Evolutionary conservation across 1,284 basidiomycete genomes (phyloP), one percentile per base, ranked within the genome.

Genomic region (Apiotrichum brassicae): DNA sequence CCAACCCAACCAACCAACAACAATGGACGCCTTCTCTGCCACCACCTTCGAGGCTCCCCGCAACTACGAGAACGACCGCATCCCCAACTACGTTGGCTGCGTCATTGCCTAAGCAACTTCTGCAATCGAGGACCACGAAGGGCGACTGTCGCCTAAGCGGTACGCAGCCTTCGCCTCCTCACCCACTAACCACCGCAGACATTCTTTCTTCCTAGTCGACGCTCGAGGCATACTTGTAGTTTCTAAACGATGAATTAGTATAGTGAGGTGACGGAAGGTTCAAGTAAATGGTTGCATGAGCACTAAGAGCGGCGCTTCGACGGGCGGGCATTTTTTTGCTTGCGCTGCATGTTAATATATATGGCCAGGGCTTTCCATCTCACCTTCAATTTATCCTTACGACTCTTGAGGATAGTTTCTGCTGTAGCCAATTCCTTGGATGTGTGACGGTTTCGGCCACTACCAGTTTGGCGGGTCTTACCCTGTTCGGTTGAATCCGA

Each of bases 11-110:
- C 49, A 43, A 46, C 39, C 35, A 48, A 28, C 46, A 53, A 72
- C 63, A 63, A 70, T 72, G 70, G 63, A 68, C 65, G 63, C 65
- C 56, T 65, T 68, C 62, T 67, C 28, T 30, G 28, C 66, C 48
- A 53, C 62, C 51, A 57, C 60, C 56, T 59, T 62, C 59, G 43
- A 56, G 38, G 46, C 54, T 37, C 56, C 61, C 35, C 43, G 51
- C 44, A 49, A 64, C 53, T 35, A 48, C 34, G 59, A 61, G 48
- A n/a, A 49, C 46, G 22, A 41, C 37, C 28, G 45, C 32, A 12
- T 30, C 34, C 18, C 14, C 19, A 19, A 16, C 40, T 43, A 28
- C 24, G 19, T 16, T 13, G 25, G 33, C 37, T 63, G 58, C 43
- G 49, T 57, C 28, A 58, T 63, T 28, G 61, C 61, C 24, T 58